Evolutionary conservation across 495 filamentous ascomycete species (phyloP).

Genomic region (Hypomontagnella monticulosa): DNA sequence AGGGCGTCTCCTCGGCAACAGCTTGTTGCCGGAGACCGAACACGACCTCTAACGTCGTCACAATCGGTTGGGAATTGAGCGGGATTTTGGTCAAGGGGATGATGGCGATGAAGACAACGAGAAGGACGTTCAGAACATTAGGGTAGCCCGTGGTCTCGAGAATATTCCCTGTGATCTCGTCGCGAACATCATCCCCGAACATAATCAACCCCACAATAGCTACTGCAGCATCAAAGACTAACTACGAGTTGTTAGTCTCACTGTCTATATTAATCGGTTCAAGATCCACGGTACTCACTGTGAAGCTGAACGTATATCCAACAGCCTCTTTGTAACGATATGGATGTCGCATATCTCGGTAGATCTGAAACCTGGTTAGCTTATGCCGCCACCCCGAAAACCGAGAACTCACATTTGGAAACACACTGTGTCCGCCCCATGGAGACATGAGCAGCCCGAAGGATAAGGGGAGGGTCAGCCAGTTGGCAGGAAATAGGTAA

Average conservation of each 20-base stretch:
- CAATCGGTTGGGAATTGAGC: slow-evolving; percentile 87
- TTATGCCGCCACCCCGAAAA: not conserved
- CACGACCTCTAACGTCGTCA: slow-evolving; percentile 83
- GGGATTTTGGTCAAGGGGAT: slow-evolving; percentile 96
- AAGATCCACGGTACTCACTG: slow-evolving; percentile 62
- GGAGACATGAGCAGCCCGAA: slow-evolving; percentile 97
- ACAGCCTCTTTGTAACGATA: slow-evolving; percentile 79
- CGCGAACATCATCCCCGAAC: slow-evolving; percentile 86
- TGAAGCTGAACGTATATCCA: slow-evolving; percentile 87
- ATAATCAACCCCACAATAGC: slow-evolving; percentile 87
- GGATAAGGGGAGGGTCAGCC: slow-evolving; percentile 88
- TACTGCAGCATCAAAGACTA: slow-evolving; percentile 79
- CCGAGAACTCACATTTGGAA: slow-evolving; percentile 71
- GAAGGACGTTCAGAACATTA: slow-evolving; percentile 73
- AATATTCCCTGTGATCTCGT: slow-evolving; percentile 92
- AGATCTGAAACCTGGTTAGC: slow-evolving; percentile 66
- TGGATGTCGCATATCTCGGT: slow-evolving; percentile 96
- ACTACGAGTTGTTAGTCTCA: slow-evolving; percentile 57
- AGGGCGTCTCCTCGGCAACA: slow-evolving; percentile 53
- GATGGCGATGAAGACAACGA: slow-evolving; percentile 86
- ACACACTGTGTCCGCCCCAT: slow-evolving; percentile 95
- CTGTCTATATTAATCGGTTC: not conserved
- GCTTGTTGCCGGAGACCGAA: slow-evolving; percentile 72
- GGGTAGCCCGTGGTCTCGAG: slow-evolving; percentile 79
- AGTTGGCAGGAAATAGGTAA: slow-evolving; percentile 81